Percentiles rank a stretch among this genome's conserved stretches.
Evolutionary conservation across 345 rosid species (phyloP).

Genomic region (Geranium rotundifolium): DNA sequence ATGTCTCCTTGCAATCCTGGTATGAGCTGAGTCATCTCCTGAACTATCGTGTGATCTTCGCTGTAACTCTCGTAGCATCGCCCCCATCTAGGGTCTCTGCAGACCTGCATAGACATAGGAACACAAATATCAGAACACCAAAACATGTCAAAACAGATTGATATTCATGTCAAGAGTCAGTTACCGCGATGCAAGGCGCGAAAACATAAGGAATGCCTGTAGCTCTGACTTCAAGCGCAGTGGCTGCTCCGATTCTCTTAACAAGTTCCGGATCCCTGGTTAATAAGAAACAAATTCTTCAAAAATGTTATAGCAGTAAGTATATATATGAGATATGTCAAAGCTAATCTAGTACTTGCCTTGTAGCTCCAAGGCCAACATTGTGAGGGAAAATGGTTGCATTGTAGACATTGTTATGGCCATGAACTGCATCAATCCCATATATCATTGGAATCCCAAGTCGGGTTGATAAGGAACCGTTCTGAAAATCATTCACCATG

Average conservation of each 20-base stretch:
- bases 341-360: constrained; percentile 26
- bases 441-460: constrained; percentile 86
- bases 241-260: constrained; percentile 86
- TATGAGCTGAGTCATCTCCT: constrained; percentile 69
- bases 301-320: too few relatives aligned
- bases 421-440: constrained; percentile 94
- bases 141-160: not conserved
- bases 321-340: too few relatives aligned
- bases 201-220: constrained; percentile 87
- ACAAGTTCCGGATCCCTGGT: constrained; percentile 72
- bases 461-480: constrained; percentile 58
- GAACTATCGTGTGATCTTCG: constrained; percentile 72
- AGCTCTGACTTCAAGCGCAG: constrained; percentile 96
- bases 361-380: constrained; percentile 83
- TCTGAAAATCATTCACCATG: constrained; percentile 64
- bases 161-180: too few relatives aligned
- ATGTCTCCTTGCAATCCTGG: constrained; percentile 86
- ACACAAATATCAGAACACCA: not conserved
- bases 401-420: constrained; percentile 79
- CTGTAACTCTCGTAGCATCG: constrained; percentile 95
- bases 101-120: constrained; percentile 39
- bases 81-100: constrained; percentile 98
- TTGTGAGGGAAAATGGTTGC: constrained; percentile 91
- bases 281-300: not conserved
- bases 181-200: constrained; percentile 98